These are phyloP conservation scores for Colletotrichum tamarilloi DNA, from an alignment of 2,329 filamentous ascomycete species.

Conservation along the genomic window DNA sequence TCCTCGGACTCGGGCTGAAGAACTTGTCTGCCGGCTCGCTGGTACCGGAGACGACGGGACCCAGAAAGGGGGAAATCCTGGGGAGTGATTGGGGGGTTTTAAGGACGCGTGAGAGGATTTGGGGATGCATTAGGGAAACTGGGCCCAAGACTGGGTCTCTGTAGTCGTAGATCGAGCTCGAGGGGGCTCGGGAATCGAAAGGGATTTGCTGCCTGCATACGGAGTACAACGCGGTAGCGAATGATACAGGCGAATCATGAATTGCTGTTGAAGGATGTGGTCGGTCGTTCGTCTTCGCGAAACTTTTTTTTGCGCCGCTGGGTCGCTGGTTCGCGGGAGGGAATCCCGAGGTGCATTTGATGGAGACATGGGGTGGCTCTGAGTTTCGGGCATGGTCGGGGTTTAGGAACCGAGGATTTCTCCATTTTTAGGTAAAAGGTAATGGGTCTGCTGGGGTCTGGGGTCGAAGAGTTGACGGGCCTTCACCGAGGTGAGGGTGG, in stretches of 20 bases:
- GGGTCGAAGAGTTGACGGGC: background rate
- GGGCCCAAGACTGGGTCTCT: background rate
- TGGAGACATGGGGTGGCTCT: background rate
- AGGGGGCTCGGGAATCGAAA: background rate
- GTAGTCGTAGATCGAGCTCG: background rate
- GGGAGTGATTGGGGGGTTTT: slow-evolving; percentile 14
- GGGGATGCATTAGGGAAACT: slow-evolving; percentile 5
- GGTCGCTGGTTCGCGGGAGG: background rate
- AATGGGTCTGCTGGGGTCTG: background rate
- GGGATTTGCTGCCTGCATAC: background rate
- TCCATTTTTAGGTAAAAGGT: background rate
- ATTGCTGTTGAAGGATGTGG: background rate
- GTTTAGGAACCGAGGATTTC: background rate
- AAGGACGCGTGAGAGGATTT: background rate
- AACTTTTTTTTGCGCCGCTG: background rate
- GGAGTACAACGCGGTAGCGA: background rate
- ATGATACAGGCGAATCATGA: background rate
- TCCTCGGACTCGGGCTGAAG: background rate
- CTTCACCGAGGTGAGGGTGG: slow-evolving; percentile 8
- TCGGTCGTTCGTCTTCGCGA: background rate
- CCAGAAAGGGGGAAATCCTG: slow-evolving; percentile 4
- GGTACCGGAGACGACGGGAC: background rate
- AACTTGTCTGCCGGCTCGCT: background rate
- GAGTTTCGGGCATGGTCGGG: background rate
- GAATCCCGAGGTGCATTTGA: background rate